Conservation (phyloP, 148 eudicot species). For the Agrostemma githago region DNA sequence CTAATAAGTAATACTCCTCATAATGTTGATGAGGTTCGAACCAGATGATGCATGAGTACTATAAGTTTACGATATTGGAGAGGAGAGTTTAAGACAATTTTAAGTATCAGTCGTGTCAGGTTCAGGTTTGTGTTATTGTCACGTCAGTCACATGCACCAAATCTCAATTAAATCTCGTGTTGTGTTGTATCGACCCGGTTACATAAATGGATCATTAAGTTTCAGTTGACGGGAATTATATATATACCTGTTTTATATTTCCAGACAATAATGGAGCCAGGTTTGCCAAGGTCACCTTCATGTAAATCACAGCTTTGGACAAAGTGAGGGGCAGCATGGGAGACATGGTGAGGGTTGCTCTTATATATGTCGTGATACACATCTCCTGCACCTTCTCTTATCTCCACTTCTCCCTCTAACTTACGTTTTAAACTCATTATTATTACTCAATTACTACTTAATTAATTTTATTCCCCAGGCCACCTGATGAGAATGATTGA, state of each 20-base stretch:
- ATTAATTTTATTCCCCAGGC: not conserved
- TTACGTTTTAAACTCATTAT: constrained; percentile 11
- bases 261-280: constrained; percentile 17
- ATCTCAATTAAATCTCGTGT: not conserved
- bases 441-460: not conserved
- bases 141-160: no score
- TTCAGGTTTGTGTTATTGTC: no score
- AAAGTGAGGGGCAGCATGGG: constrained; percentile 21
- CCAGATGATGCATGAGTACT: no score
- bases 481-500: no score
- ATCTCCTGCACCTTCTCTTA: constrained; percentile 14
- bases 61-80: no score
- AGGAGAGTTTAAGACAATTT: no score
- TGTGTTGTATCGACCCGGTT: no score
- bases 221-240: no score
- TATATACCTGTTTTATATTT: constrained; percentile 8
- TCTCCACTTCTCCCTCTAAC: constrained; percentile 23
- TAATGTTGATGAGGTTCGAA: no score
- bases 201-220: no score
- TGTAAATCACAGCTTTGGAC: constrained; percentile 13
- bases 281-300: constrained; percentile 15
- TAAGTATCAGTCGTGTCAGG: no score
- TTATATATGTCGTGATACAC: constrained; percentile 7
- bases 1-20: no score
- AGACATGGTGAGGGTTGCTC: constrained; percentile 18